Percentiles rank a stretch among this genome's conserved stretches.
Conservation (phyloP, 2,329 filamentous ascomycete genomes). For the Verruconis gallopava region DNA sequence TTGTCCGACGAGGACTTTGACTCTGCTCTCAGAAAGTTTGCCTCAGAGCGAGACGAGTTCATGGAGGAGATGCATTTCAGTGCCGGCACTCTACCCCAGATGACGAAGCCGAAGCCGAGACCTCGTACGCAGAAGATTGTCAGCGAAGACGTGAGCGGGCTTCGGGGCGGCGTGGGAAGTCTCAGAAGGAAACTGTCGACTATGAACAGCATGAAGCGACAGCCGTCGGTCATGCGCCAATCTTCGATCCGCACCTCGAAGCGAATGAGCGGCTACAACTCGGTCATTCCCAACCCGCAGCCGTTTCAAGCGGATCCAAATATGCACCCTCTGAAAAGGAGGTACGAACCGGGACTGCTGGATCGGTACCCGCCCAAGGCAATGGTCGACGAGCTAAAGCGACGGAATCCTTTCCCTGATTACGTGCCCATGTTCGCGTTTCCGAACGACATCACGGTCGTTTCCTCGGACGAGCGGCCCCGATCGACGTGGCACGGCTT, state of each 20-base stretch:
- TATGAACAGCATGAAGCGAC: constrained; percentile 88
- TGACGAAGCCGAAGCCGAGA: constrained; percentile 57
- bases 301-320: constrained; percentile 78
- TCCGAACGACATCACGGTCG: constrained; percentile 92
- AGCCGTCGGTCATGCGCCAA: constrained; percentile 62
- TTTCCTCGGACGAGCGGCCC: constrained; percentile 86
- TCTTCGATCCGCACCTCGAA: constrained; percentile 68
- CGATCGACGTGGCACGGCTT: constrained; percentile 98
- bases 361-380: constrained; percentile 84
- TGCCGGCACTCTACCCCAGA: constrained; percentile 53
- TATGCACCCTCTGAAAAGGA: constrained; percentile 89
- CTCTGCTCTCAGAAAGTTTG: constrained; percentile 83
- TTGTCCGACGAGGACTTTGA: constrained; percentile 81
- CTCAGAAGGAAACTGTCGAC: constrained; percentile 89
- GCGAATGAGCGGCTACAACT: constrained; percentile 93
- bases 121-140: constrained; percentile 72
- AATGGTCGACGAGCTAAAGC: constrained; percentile 64
- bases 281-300: constrained; percentile 87
- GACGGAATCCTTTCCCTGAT: constrained; percentile 80
- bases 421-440: constrained; percentile 99
- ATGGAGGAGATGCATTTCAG: constrained; percentile 83
- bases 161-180: constrained; percentile 60
- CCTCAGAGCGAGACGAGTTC: constrained; percentile 87
- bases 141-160: constrained; percentile 44
- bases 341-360: constrained; percentile 90